A percentile compares a stretch with the other conserved stretches of the same genome.
Evolutionary conservation across 352 stramenopile genomes (phyloP).

Genomic region (Pythium sp.): DNA sequence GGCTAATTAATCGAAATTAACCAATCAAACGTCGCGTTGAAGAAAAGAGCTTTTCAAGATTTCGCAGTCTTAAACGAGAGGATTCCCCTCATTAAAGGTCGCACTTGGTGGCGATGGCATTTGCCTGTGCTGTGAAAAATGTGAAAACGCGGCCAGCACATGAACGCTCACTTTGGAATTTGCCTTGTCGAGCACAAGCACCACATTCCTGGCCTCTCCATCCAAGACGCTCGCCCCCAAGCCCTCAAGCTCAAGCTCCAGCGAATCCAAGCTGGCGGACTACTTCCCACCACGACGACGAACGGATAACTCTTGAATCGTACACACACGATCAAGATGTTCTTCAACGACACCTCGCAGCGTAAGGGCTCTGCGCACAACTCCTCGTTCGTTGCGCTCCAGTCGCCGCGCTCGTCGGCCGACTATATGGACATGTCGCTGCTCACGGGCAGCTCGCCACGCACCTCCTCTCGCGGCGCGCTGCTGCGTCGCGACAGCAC

Average conservation of each 20-base stretch:
- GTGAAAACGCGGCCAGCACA: not conserved
- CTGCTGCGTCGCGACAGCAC: constrained; percentile 19
- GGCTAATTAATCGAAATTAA: constrained; percentile 9
- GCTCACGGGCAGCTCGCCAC: constrained; percentile 7
- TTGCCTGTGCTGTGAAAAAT: not conserved
- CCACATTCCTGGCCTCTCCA: not conserved
- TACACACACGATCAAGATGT: constrained; percentile 4
- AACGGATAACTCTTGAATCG: not conserved
- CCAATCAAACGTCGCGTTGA: constrained; percentile 5
- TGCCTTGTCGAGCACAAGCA: constrained; percentile 18
- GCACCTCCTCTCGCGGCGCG: constrained; percentile 16
- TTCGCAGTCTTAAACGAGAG: not conserved
- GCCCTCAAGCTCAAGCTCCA: not conserved
- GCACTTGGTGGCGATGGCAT: not conserved
- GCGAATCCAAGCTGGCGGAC: constrained; percentile 7
- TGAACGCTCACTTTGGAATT: constrained; percentile 18
- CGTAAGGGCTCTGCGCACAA: constrained; percentile 12
- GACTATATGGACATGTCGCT: constrained; percentile 19
- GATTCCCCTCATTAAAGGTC: not conserved
- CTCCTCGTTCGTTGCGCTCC: not conserved
- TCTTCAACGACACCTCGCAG: constrained; percentile 14
- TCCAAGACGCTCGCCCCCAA: constrained; percentile 6
- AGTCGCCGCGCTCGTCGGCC: constrained; percentile 13
- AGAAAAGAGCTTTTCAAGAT: constrained; percentile 13
- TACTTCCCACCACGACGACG: not conserved